These are phyloP conservation scores for Globisporangium cystogenes DNA, from an alignment of 352 stramenopile genomes.

Conservation along the genomic window DNA sequence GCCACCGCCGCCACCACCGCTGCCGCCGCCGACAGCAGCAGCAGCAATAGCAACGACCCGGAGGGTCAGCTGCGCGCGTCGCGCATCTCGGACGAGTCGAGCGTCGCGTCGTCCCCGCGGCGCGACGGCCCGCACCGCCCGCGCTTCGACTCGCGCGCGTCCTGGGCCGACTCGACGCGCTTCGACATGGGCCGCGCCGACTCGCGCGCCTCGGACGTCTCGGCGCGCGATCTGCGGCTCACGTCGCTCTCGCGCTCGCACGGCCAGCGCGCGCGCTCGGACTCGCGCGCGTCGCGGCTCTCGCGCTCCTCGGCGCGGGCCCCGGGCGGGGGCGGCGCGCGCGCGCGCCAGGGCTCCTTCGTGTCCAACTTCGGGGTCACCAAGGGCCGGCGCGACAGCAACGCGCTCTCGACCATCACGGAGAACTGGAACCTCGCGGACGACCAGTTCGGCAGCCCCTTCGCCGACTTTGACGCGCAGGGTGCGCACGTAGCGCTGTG, in stretches of 20 bases:
- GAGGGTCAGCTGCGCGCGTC: constrained; percentile 5
- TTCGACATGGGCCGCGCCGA: constrained; percentile 82
- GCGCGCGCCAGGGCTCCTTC: constrained; percentile 55
- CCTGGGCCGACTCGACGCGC: constrained; percentile 81
- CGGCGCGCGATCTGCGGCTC: constrained; percentile 55
- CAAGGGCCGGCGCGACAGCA: constrained; percentile 55
- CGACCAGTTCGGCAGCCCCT: constrained; percentile 72
- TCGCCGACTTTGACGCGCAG: constrained; percentile 76
- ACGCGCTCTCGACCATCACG: constrained; percentile 80
- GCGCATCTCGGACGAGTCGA: constrained; percentile 52
- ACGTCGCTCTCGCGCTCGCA: constrained; percentile 39
- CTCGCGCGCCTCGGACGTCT: constrained; percentile 74
- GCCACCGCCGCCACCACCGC: neutral
- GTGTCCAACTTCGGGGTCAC: constrained; percentile 77
- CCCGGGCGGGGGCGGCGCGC: neutral
- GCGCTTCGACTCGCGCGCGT: constrained; percentile 79
- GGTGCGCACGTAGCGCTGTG: constrained; percentile 19
- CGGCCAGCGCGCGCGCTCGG: constrained; percentile 32
- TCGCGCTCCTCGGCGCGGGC: constrained; percentile 47
- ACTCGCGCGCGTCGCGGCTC: constrained; percentile 61
- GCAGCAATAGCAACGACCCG: no score
- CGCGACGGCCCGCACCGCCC: constrained; percentile 28
- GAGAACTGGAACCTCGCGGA: constrained; percentile 82
- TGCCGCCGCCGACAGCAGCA: neutral
- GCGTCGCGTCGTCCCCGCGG: constrained; percentile 40